Conservation (phyloP, 441 rosid species). For the Gossypium laxum region DNA sequence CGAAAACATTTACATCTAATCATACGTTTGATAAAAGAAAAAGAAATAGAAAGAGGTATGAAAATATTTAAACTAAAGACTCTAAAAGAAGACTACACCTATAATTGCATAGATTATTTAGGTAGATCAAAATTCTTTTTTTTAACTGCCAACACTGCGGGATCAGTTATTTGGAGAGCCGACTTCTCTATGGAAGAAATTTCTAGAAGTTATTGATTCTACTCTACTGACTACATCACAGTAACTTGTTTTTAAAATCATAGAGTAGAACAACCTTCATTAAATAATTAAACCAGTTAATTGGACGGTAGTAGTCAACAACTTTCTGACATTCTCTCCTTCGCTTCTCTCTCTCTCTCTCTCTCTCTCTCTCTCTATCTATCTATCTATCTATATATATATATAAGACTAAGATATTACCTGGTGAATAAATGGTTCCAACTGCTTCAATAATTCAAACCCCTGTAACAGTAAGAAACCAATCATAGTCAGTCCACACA, state of each 20-base stretch:
- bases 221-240: neutral
- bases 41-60: neutral
- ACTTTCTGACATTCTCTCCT: neutral
- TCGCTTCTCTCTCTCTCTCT: neutral
- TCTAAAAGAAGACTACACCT: neutral
- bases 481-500: conserved; percentile 6
- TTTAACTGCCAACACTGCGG: neutral
- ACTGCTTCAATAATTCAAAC: conserved; percentile 56
- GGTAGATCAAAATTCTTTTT: neutral
- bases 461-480: conserved; percentile 42
- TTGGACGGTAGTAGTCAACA: neutral
- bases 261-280: neutral
- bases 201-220: neutral
- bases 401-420: conserved; percentile 24
- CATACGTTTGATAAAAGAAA: neutral
- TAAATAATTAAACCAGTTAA: neutral
- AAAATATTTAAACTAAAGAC: neutral
- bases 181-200: neutral
- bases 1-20: neutral
- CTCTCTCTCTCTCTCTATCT: too few relatives aligned
- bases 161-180: neutral
- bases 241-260: neutral
- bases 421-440: conserved; percentile 85
- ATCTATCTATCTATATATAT: neutral
- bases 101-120: neutral